Conservation (phyloP, 2,329 filamentous ascomycete genomes). For the Xylariaceae sp. region DNA sequence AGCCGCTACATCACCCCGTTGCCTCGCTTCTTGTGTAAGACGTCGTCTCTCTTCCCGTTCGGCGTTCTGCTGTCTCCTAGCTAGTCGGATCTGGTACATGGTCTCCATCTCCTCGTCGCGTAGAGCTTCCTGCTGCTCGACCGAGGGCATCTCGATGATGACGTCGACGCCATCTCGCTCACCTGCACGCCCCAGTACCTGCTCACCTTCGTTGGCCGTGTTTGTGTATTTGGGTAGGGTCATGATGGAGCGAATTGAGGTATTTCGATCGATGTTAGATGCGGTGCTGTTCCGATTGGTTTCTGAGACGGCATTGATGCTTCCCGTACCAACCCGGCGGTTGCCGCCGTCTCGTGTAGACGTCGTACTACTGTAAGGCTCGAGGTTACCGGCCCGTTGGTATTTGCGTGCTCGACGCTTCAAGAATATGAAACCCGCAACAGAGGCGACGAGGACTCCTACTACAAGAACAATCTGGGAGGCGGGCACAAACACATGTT, state of each 20-base stretch:
- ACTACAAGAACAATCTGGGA: slow-evolving; percentile 34
- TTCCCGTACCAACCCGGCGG: slow-evolving; percentile 14
- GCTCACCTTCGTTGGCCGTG: slow-evolving; percentile 76
- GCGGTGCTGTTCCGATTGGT: slow-evolving; percentile 41
- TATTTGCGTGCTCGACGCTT: slow-evolving; percentile 20
- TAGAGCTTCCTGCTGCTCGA: slow-evolving; percentile 77
- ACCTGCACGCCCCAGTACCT: slow-evolving; percentile 85
- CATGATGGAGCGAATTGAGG: slow-evolving; percentile 90
- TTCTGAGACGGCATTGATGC: slow-evolving; percentile 36
- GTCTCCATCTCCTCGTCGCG: slow-evolving; percentile 93
- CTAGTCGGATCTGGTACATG: slow-evolving; percentile 85
- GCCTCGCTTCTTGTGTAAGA: slow-evolving; percentile 73
- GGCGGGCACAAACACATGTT: not conserved
- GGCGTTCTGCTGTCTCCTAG: slow-evolving; percentile 75
- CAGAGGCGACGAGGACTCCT: slow-evolving; percentile 27
- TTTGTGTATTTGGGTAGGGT: slow-evolving; percentile 86
- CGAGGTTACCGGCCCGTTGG: slow-evolving; percentile 14
- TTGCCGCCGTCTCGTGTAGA: slow-evolving; percentile 24
- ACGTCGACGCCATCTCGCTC: slow-evolving; percentile 91
- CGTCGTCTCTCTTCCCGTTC: slow-evolving; percentile 80
- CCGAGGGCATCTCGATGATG: slow-evolving; percentile 83
- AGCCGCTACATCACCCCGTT: slow-evolving; percentile 71
- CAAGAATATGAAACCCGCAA: slow-evolving; percentile 26
- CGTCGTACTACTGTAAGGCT: slow-evolving; percentile 20
- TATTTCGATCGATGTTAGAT: slow-evolving; percentile 73